Conservation (phyloP, 257 asterid species). For the Przewalskia tangutica region DNA sequence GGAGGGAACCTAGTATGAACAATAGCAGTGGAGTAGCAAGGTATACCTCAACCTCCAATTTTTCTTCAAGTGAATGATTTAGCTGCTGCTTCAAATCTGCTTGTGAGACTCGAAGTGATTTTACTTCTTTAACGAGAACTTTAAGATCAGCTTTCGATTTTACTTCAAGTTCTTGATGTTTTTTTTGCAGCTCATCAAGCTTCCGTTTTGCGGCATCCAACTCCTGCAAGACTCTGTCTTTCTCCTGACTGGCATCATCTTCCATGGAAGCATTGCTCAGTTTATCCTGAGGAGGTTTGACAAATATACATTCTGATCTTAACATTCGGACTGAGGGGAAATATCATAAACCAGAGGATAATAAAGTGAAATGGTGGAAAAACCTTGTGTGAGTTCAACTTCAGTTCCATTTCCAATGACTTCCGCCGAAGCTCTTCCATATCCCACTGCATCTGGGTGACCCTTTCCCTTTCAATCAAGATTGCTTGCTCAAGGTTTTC, state of each 20-base stretch:
- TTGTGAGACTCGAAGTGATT: constrained; percentile 72
- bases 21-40: constrained; percentile 9
- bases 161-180: constrained; percentile 62
- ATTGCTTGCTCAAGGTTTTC: constrained; percentile 93
- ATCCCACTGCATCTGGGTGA: constrained; percentile 98
- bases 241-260: constrained; percentile 28
- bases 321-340: constrained; percentile 7
- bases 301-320: not conserved
- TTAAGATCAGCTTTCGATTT: constrained; percentile 78
- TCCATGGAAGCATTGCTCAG: constrained; percentile 20
- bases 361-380: constrained; percentile 4
- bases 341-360: constrained; percentile 11
- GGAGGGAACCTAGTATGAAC: not conserved
- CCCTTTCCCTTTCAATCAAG: constrained; percentile 77
- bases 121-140: constrained; percentile 88
- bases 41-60: constrained; percentile 58
- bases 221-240: constrained; percentile 40
- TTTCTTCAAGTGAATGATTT: constrained; percentile 41
- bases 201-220: constrained; percentile 48
- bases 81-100: constrained; percentile 59
- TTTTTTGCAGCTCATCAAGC: constrained; percentile 52
- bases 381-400: constrained; percentile 69
- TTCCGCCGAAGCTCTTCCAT: constrained; percentile 89
- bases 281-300: constrained; percentile 30
- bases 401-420: constrained; percentile 78